phyloP scores from a whole-genome alignment of 805 yeast genomes.

The Starmerella vaccinii region DNA sequence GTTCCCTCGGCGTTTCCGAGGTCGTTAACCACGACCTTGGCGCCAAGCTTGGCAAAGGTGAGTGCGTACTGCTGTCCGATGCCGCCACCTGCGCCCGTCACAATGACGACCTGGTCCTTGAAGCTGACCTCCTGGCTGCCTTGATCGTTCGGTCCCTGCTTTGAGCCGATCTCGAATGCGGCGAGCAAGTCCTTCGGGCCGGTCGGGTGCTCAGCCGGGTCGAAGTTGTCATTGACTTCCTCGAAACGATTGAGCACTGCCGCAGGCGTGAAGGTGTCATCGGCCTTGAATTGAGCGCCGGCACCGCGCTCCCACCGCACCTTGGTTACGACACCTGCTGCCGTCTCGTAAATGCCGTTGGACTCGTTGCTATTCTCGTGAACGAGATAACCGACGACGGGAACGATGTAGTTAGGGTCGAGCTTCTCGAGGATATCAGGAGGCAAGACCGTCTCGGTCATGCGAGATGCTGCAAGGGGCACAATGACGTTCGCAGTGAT shows the following conservation, averaged over 20 bases:
- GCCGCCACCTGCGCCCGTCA: slow-evolving; percentile 95
- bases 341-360: slow-evolving; percentile 79
- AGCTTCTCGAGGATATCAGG: slow-evolving; percentile 70
- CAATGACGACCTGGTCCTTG: slow-evolving; percentile 73
- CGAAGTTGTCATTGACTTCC: slow-evolving; percentile 48
- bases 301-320: slow-evolving; percentile 90
- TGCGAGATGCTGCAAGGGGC: slow-evolving; percentile 89
- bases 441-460: slow-evolving; percentile 87
- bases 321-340: slow-evolving; percentile 87
- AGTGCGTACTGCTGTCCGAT: slow-evolving; percentile 85
- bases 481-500: slow-evolving; percentile 81
- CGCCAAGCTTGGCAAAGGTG: slow-evolving; percentile 80
- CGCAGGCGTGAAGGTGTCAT: slow-evolving; percentile 69
- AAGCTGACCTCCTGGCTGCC: slow-evolving; percentile 54
- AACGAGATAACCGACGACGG: slow-evolving; percentile 70
- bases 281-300: slow-evolving; percentile 77
- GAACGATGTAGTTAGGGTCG: slow-evolving; percentile 84
- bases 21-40: slow-evolving; percentile 90
- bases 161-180: slow-evolving; percentile 45
- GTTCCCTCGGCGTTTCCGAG: slow-evolving; percentile 61
- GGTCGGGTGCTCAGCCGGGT: slow-evolving; percentile 53
- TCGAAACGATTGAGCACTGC: slow-evolving; percentile 60
- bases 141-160: slow-evolving; percentile 44
- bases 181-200: slow-evolving; percentile 61
- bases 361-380: slow-evolving; percentile 54